Evolutionary conservation across 73 alveolate genomes (phyloP).

Genomic region (Symbiodinium pilosum): DNA sequence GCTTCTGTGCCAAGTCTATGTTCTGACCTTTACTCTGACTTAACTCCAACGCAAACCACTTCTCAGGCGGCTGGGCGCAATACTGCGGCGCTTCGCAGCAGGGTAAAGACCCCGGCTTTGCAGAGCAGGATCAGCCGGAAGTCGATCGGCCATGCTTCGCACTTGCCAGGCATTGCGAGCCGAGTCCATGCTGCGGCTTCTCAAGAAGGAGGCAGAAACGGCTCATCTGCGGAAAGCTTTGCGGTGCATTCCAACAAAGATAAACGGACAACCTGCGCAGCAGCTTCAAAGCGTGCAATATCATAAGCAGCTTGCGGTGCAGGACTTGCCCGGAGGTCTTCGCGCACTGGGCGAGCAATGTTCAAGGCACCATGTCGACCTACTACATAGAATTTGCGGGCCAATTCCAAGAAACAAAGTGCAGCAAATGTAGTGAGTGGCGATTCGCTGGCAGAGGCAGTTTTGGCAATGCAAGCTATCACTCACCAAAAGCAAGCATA

Average conservation of each 20-base stretch:
- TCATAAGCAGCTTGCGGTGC: background rate
- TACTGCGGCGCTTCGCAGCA: conserved; percentile 43
- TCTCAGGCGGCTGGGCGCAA: conserved; percentile 50
- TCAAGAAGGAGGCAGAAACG: background rate
- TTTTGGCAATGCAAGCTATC: no score
- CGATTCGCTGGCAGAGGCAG: no score
- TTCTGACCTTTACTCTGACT: no score
- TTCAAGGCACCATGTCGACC: background rate
- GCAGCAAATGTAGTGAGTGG: no score
- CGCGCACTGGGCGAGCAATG: conserved; percentile 77
- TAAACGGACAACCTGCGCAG: no score
- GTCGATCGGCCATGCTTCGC: no score
- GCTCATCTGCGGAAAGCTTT: background rate
- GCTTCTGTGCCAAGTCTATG: no score
- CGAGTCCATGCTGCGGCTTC: conserved; percentile 45
- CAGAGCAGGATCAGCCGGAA: background rate
- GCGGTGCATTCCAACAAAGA: background rate
- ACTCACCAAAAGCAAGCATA: no score
- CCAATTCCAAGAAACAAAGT: background rate
- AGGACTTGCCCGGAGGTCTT: conserved; percentile 85
- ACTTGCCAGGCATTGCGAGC: conserved; percentile 29
- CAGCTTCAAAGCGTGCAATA: no score
- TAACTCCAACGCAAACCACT: no score
- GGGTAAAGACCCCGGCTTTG: background rate
- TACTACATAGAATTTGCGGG: background rate